Base-by-base conservation (phyloP, 2,329 filamentous ascomycete species). In the Alternaria conjuncta region DNA sequence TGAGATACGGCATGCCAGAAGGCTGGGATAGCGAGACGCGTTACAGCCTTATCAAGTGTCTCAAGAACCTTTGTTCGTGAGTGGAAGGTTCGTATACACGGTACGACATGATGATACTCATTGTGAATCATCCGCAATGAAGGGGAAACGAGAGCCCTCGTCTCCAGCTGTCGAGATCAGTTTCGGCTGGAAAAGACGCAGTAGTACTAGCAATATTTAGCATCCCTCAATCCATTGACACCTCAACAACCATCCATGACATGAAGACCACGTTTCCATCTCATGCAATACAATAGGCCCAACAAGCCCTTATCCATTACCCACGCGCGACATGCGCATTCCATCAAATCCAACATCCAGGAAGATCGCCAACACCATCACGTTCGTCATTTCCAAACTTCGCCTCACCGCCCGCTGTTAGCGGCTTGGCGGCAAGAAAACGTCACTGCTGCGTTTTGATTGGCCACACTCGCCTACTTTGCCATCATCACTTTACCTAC, bases 1-100 rank as follows among this genome's bases (percentile, higher is more conserved):
- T 46, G 44, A 0, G 0, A 0, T 0, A 46, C 2, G 18, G 2
- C 0, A 3, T 41, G 36, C 20, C 44, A 46, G 7, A 23, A 23
- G 21, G 20, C 12, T 46, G 44, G 44, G 13, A n/a, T 0, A 7
- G 0, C 12, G 21, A 46, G 44, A 46, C 44, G 20, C 20, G 11
- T 0, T 46, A 46, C 0, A 23, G 44, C 20, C 20, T 46, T 0
- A 23, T 46, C 4, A 46, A 46, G 44, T 23, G 44, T 46, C 44
- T 46, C 20, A 46, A 23, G 11, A 3, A 21, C 20, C 44, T 46
- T 11, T 46, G 44, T 46, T 46, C 10, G 7, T 6, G 10, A 6
- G 10, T 6, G 10, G 41, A 44, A 3, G 41, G 20, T 20, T 44
- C 7, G 1, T 43, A 13, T 32, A 5, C 30, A 32, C 1, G 5